Evolutionary conservation across 2,329 filamentous ascomycete genomes (phyloP).

Genomic region (Sarocladium kiliense): DNA sequence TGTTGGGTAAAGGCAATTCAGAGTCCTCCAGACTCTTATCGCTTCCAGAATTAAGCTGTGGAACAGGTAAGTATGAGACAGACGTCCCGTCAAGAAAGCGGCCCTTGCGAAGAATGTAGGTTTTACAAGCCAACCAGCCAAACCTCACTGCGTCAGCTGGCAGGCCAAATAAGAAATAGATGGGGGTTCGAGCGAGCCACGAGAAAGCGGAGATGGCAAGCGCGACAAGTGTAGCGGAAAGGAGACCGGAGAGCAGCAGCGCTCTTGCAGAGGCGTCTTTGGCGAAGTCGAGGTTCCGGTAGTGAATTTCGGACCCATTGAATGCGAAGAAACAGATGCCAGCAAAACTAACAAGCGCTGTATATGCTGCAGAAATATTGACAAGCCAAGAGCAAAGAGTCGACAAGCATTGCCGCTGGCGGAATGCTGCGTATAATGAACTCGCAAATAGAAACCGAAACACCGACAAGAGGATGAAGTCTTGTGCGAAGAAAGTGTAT

Average conservation of each 20-base stretch:
- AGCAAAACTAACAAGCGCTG: slow-evolving; percentile 15
- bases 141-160: background rate
- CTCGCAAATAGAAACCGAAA: slow-evolving; percentile 16
- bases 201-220: slow-evolving; percentile 13
- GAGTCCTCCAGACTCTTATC: background rate
- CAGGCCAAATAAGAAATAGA: slow-evolving; percentile 13
- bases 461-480: slow-evolving; percentile 24
- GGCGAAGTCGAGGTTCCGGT: slow-evolving; percentile 26
- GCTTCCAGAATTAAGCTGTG: background rate
- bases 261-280: slow-evolving; percentile 24
- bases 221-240: slow-evolving; percentile 19
- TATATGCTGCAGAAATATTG: slow-evolving; percentile 15
- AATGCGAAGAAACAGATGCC: slow-evolving; percentile 21
- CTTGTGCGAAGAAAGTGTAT: slow-evolving; percentile 30
- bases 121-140: background rate
- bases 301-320: slow-evolving; percentile 28
- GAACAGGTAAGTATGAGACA: background rate
- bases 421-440: slow-evolving; percentile 12
- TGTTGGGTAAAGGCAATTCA: background rate
- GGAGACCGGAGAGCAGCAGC: slow-evolving; percentile 24
- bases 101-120: background rate
- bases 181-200: slow-evolving; percentile 21
- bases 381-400: slow-evolving; percentile 14
- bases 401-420: slow-evolving; percentile 12
- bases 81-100: too few species aligned